Evolutionary conservation across 495 filamentous ascomycete genomes (phyloP).

Genomic region (Polyplosphaeria fusca): DNA sequence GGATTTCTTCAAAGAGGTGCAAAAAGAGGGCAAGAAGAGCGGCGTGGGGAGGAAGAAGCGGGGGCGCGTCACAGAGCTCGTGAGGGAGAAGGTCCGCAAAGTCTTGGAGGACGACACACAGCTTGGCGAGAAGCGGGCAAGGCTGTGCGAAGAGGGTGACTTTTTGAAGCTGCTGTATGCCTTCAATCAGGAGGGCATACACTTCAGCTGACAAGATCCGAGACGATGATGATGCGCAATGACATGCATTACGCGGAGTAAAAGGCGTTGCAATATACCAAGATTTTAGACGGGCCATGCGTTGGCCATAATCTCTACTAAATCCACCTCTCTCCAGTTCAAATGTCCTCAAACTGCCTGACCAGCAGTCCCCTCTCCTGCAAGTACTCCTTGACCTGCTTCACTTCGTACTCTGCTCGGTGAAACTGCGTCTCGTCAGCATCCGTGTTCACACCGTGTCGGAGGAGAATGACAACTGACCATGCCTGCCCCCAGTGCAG

Average conservation of each 20-base stretch:
- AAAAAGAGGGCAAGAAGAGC: slow-evolving; percentile 50
- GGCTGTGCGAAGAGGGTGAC: slow-evolving; percentile 86
- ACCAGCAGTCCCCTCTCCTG: slow-evolving; percentile 68
- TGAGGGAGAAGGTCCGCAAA: slow-evolving; percentile 77
- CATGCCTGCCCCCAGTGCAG: slow-evolving; percentile 92
- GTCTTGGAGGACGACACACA: slow-evolving; percentile 74
- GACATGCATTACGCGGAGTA: slow-evolving; percentile 1
- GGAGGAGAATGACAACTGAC: slow-evolving; percentile 47
- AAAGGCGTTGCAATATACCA: no score
- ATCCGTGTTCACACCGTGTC: background rate
- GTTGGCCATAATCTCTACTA: no score
- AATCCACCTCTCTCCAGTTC: no score
- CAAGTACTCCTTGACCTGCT: slow-evolving; percentile 85
- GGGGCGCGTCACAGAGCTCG: slow-evolving; percentile 66
- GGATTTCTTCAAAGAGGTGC: slow-evolving; percentile 74
- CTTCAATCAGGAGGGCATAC: slow-evolving; percentile 88
- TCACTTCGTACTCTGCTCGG: slow-evolving; percentile 88
- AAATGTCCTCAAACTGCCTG: slow-evolving; percentile 67
- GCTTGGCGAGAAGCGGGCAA: slow-evolving; percentile 73
- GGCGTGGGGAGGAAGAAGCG: slow-evolving; percentile 46
- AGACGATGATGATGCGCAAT: background rate
- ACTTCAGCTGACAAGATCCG: slow-evolving; percentile 75
- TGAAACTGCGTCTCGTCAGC: slow-evolving; percentile 62
- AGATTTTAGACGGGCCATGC: no score
- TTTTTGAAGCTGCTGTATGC: slow-evolving; percentile 73